Conservation (phyloP, 768 basidiomycete genomes). For the Hericium alpestre region DNA sequence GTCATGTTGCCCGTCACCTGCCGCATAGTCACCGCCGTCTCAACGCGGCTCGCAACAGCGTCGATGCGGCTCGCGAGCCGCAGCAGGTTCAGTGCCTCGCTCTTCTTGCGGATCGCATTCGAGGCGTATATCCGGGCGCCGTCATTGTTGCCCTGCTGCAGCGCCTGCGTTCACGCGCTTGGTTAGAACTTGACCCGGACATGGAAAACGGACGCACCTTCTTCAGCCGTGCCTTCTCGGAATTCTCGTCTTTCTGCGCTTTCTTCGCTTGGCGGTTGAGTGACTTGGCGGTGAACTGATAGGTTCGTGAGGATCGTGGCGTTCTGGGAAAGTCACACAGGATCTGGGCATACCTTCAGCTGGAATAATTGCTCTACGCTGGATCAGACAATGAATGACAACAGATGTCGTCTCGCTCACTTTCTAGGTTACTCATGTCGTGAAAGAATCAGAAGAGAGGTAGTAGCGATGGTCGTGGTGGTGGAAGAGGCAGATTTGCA, state of each 20-base stretch:
- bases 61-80: conserved; percentile 87
- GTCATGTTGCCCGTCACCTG: conserved; percentile 96
- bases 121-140: conserved; percentile 97
- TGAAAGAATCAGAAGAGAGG: background rate
- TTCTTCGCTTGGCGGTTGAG: conserved; percentile 93
- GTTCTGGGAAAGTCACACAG: background rate
- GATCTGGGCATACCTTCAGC: conserved; percentile 59
- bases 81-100: conserved; percentile 83
- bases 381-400: conserved; percentile 19
- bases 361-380: conserved; percentile 90
- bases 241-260: conserved; percentile 87
- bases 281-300: conserved; percentile 94
- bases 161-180: conserved; percentile 45
- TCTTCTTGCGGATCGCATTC: conserved; percentile 98
- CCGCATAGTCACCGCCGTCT: conserved; percentile 97
- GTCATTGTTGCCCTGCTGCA: conserved; percentile 93
- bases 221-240: conserved; percentile 85
- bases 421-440: conserved; percentile 77
- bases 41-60: conserved; percentile 91
- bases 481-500: no score
- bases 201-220: conserved; percentile 44
- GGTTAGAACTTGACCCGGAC: background rate
- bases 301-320: background rate
- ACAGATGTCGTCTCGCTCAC: conserved; percentile 35
- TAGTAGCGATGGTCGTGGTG: no score